Conservation (phyloP, 1,284 basidiomycete genomes). For the Apiotrichum gamsii region DNA sequence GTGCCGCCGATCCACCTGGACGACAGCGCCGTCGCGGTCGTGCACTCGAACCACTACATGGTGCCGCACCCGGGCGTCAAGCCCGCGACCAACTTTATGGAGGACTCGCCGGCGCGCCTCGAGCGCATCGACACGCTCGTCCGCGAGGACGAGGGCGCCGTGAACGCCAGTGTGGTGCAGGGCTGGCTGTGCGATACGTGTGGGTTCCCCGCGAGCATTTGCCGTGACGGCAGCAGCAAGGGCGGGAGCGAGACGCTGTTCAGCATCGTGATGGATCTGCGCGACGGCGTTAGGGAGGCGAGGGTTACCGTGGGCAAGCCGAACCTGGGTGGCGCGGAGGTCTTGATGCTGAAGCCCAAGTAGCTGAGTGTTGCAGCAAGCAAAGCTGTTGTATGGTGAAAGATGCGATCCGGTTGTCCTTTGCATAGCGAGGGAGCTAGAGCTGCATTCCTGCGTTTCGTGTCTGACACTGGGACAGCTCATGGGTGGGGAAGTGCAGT, state of each 20-base stretch:
- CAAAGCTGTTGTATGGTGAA: too few relatives aligned
- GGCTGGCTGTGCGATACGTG: slow-evolving; percentile 11
- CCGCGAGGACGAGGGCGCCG: neutral
- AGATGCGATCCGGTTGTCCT: too few relatives aligned
- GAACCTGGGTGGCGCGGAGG: slow-evolving; percentile 1
- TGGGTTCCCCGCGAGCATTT: slow-evolving; percentile 10
- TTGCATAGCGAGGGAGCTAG: too few relatives aligned
- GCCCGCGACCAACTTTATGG: neutral
- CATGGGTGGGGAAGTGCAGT: too few relatives aligned
- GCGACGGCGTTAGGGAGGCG: neutral
- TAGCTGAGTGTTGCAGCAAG: too few relatives aligned
- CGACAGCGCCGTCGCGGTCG: neutral
- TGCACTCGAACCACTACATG: slow-evolving; percentile 21
- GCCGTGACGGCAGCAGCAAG: slow-evolving; percentile 4
- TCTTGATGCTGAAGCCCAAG: slow-evolving; percentile 4
- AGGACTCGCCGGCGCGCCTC: slow-evolving; percentile 8
- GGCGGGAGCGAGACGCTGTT: slow-evolving; percentile 12
- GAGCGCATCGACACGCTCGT: slow-evolving; percentile 12
- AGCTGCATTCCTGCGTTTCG: too few relatives aligned
- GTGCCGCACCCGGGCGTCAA: slow-evolving; percentile 13
- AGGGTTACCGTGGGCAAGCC: slow-evolving; percentile 13
- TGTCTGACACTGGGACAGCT: too few relatives aligned
- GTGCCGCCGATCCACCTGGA: neutral
- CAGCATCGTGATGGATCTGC: slow-evolving; percentile 18
- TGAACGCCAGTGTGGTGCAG: neutral